Percentiles rank a stretch among this genome's conserved stretches.
Conservation (phyloP, 176 grass and related monocot species). For the Hyparrhenia diplandra region DNA sequence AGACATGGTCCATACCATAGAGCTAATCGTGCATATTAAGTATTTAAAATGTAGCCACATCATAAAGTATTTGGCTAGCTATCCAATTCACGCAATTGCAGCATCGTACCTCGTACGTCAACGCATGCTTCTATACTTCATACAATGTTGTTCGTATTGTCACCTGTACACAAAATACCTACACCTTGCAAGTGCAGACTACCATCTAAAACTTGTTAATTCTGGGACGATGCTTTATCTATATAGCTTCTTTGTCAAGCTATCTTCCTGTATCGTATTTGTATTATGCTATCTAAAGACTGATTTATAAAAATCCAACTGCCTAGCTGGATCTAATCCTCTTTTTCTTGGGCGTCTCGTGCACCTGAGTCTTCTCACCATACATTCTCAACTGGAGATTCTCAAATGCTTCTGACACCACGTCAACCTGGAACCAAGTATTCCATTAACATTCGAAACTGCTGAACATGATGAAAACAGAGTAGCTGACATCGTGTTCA, state of each 20-base stretch:
- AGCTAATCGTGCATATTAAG: not conserved
- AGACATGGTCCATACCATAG: not conserved
- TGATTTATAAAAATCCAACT: not conserved
- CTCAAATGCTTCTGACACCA: constrained; percentile 80
- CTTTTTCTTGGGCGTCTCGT: constrained; percentile 84
- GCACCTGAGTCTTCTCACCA: constrained; percentile 82
- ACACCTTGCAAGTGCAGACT: not conserved
- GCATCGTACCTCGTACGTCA: not conserved
- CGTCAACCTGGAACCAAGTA: constrained; percentile 54
- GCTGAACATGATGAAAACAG: not conserved
- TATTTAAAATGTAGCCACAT: not conserved
- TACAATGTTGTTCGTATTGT: not conserved
- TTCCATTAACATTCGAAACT: not conserved
- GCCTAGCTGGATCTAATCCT: constrained; percentile 21
- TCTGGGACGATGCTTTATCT: not conserved
- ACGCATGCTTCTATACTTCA: not conserved
- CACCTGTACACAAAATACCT: constrained; percentile 34
- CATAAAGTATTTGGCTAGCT: not conserved
- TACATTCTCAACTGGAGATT: constrained; percentile 81
- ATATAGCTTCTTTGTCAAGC: constrained; percentile 13
- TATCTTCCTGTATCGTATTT: not conserved
- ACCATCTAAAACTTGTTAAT: constrained; percentile 3
- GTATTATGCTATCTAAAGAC: constrained; percentile 12
- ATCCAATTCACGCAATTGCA: not conserved
- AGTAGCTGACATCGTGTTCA: not conserved